Evolutionary conservation across 176 grass and related monocot genomes (phyloP).

Genomic region (Aegilops speltoides): DNA sequence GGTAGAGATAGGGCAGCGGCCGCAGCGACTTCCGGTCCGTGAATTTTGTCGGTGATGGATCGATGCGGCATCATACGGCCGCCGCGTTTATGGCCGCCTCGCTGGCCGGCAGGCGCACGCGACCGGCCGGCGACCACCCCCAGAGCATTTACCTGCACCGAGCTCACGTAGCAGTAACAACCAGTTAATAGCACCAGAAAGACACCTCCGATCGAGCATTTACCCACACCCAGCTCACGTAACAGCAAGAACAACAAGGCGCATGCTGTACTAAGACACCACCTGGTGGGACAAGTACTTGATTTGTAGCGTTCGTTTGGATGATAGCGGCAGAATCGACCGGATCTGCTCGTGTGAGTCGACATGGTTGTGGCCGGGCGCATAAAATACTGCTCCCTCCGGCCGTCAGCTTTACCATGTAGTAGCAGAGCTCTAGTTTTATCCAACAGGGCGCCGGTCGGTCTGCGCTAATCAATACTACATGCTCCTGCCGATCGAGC

Average conservation of each 20-base stretch:
- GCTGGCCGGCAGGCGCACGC: neutral
- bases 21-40: conserved; percentile 27
- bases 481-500: neutral
- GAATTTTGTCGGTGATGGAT: conserved; percentile 28
- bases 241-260: too few species aligned
- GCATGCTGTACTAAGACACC: too few species aligned
- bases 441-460: neutral
- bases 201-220: neutral
- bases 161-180: too few species aligned
- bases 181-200: too few species aligned
- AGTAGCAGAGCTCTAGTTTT: neutral
- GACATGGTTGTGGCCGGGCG: neutral
- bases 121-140: neutral
- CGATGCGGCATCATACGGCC: neutral
- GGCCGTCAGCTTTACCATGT: neutral
- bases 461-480: conserved; percentile 14
- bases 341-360: neutral
- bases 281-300: neutral
- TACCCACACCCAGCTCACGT: too few species aligned
- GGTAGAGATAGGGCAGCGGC: conserved; percentile 24
- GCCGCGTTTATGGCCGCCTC: neutral
- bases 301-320: neutral
- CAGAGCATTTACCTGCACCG: too few species aligned
- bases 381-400: neutral
- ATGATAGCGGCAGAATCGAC: neutral